Evolutionary conservation across 108 stramenopile genomes (phyloP).

Genomic region (Skeletonema marinoi): DNA sequence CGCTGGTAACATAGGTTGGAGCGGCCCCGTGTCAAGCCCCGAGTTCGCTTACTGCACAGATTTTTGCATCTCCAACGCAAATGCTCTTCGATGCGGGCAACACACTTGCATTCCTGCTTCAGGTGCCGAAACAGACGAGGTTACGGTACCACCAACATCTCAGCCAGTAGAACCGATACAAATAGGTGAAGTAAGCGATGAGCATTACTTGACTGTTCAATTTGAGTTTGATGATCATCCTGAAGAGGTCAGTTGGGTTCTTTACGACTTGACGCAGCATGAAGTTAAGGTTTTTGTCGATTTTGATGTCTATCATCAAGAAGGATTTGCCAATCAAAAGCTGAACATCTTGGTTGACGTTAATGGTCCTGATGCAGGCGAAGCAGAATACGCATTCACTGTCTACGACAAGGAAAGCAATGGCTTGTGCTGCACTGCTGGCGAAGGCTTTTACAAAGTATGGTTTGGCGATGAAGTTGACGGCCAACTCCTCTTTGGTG

Average conservation of each 20-base stretch:
- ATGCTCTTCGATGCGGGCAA: conserved; percentile 15
- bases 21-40: conserved; percentile 28
- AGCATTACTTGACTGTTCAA: conserved; percentile 30
- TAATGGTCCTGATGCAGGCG: conserved; percentile 38
- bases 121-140: conserved; percentile 7
- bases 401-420: conserved; percentile 51
- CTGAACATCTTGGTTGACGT: conserved; percentile 25
- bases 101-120: conserved; percentile 19
- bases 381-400: conserved; percentile 54
- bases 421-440: conserved; percentile 44
- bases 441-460: conserved; percentile 42
- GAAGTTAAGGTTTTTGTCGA: conserved; percentile 28
- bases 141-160: neutral
- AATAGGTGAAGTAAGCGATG: conserved; percentile 1
- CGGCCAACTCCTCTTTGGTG: conserved; percentile 24
- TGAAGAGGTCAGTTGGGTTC: conserved; percentile 48
- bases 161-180: neutral
- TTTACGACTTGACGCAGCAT: conserved; percentile 28
- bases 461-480: conserved; percentile 32
- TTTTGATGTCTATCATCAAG: conserved; percentile 29
- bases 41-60: conserved; percentile 35
- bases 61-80: conserved; percentile 23
- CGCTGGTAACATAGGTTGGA: conserved; percentile 23
- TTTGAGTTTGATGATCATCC: conserved; percentile 44
- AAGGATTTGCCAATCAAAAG: conserved; percentile 28